phyloP scores from a whole-genome alignment of 2,329 filamentous ascomycete genomes.

The Microdochium bolleyi region DNA sequence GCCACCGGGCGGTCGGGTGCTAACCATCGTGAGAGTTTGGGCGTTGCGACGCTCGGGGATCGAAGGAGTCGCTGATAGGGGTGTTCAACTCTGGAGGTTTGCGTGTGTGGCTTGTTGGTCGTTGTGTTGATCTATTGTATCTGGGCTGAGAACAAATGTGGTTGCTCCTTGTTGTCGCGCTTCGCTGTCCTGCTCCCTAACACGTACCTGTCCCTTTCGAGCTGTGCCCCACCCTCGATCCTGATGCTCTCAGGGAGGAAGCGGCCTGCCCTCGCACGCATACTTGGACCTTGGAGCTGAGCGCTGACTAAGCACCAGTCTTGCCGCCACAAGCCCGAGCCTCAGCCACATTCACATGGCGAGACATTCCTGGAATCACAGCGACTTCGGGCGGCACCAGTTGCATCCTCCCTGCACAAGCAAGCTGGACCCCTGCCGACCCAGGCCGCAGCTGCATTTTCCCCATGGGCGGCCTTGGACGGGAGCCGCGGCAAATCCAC shows the following conservation, averaged over 20 bases:
- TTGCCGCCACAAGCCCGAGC: background rate
- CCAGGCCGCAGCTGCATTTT: background rate
- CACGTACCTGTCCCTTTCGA: background rate
- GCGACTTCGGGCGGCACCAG: too few species aligned
- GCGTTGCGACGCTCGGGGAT: background rate
- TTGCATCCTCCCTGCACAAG: too few species aligned
- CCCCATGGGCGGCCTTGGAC: background rate
- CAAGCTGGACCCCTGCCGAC: background rate
- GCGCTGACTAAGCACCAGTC: background rate
- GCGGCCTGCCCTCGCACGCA: background rate
- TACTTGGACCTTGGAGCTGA: background rate
- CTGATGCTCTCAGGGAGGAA: background rate
- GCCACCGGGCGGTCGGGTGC: background rate
- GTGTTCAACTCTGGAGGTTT: background rate
- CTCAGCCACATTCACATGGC: background rate
- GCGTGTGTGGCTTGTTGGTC: background rate
- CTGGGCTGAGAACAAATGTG: background rate
- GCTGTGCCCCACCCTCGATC: background rate
- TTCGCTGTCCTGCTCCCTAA: background rate
- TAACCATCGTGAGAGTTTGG: background rate
- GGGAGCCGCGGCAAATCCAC: conserved; percentile 1
- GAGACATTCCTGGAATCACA: too few species aligned
- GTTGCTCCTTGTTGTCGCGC: background rate
- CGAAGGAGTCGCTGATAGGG: background rate
- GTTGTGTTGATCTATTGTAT: conserved; percentile 1